Evolutionary conservation across 495 filamentous ascomycete genomes (phyloP).

Genomic region (Penicillium manginii): DNA sequence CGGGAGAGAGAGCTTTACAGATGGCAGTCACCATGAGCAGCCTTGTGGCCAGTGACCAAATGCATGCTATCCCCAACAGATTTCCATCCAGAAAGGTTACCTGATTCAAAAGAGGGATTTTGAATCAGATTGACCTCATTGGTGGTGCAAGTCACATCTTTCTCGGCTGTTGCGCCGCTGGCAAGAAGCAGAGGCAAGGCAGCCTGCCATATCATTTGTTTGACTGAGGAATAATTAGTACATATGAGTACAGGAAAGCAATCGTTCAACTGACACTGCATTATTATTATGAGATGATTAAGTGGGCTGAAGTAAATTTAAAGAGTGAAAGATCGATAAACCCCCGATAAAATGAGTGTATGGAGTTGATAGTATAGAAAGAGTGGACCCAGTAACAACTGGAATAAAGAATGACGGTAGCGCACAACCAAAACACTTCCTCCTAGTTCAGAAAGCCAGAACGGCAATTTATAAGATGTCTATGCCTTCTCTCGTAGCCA

Average conservation of each 20-base stretch:
- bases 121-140: not conserved
- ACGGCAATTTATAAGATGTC: not conserved
- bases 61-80: not conserved
- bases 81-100: not conserved
- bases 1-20: not conserved
- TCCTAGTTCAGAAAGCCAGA: not conserved
- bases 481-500: not conserved
- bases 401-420: constrained; percentile 1
- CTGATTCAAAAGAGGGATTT: constrained; percentile 11
- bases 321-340: not conserved
- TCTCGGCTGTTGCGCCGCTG: not conserved
- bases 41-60: not conserved
- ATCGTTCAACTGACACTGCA: not conserved
- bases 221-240: constrained; percentile 2
- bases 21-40: not conserved
- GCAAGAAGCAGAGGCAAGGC: constrained; percentile 4
- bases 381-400: constrained; percentile 5
- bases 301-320: not conserved
- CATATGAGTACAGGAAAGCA: too few species aligned
- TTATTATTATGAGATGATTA: not conserved
- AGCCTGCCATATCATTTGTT: constrained; percentile 4
- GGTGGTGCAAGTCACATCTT: not conserved
- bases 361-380: not conserved
- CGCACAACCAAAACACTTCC: not conserved
- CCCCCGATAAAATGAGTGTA: not conserved